Evolutionary conservation across 331 rosid genomes (phyloP), one percentile per base, ranked within the genome.

Genomic region (Quercus tomentella): DNA sequence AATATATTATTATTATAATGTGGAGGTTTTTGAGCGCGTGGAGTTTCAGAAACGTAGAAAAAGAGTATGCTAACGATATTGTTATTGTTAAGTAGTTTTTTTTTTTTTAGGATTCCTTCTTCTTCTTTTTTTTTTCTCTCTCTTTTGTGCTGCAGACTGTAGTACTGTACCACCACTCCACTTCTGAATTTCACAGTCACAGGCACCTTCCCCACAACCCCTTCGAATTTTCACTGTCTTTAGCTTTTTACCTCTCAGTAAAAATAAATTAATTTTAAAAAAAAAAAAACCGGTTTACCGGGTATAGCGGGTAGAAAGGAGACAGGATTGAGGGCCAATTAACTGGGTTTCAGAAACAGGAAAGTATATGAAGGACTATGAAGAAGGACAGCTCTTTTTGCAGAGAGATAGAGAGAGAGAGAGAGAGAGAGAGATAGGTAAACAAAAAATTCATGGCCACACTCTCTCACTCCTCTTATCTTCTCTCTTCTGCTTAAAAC

Each of bases 291-390:
- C 76, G 76, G 69, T 33, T 71, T 3, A 89, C 94, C 89, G 93
- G 94, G 20, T n/a, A 73, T 28, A 80, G 89, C 86, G 87, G 89
- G 94, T 89, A 80, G 66, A 72, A 20, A 82, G 23, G 72, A 23
- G 51, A 5, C 41, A 67, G 72, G 8, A 35, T 16, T 18, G 52
- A 33, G 28, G 5, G 26, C 20, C 72, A n/a, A 67, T 67, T 35
- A 14, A 45, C 51, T 67, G 17, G 69, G 60, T 79, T 75, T 73
- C 52, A 75, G 73, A 57, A 79, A 85, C 81, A 79, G 89, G 84
- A 74, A 89, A 86, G 90, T 85, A 81, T 90, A 87, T 81, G 73
- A 87, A 89, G 71, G 81, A 65, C 72, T 68, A 45, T 79, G 85
- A 77, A 74, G 70, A 77, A 60, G 28, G 60, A 67, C 82, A 37